Evolutionary conservation across 306 rosid species (phyloP).

Genomic region (Oemleria cerasiformis): DNA sequence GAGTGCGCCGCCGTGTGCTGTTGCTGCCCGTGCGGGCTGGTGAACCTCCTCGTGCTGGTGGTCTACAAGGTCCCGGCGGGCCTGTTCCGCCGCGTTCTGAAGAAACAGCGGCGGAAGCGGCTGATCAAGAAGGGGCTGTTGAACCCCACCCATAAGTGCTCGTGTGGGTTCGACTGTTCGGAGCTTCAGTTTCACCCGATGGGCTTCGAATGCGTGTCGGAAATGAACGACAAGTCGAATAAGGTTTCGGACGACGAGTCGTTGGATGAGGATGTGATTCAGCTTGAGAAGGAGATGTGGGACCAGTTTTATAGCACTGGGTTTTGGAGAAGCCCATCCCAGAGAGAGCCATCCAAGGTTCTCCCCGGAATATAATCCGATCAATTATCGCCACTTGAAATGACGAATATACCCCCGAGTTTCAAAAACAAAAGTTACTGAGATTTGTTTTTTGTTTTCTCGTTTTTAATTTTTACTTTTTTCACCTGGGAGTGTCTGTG

Average conservation of each 20-base stretch:
- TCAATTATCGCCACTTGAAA: neutral
- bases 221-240: neutral
- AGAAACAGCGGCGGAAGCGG: conserved; percentile 24
- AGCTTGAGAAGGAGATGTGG: conserved; percentile 92
- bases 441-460: neutral
- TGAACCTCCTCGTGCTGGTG: conserved; percentile 49
- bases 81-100: conserved; percentile 44
- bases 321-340: conserved; percentile 87
- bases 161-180: conserved; percentile 34
- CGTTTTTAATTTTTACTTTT: neutral
- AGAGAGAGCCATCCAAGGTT: conserved; percentile 33
- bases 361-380: neutral
- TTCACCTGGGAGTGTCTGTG: neutral
- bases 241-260: conserved; percentile 11
- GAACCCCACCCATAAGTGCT: conserved; percentile 23
- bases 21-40: conserved; percentile 57
- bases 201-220: neutral
- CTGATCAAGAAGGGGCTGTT: conserved; percentile 24
- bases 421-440: neutral
- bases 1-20: conserved; percentile 86
- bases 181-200: conserved; percentile 31
- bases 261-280: conserved; percentile 32
- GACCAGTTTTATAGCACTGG: conserved; percentile 59
- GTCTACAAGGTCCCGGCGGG: conserved; percentile 75
- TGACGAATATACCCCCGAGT: neutral